Percentiles rank a stretch among this genome's conserved stretches.
These are phyloP conservation scores for Peronosclerospora sorghi DNA, from an alignment of 352 stramenopile genomes.

Conservation along the genomic window DNA sequence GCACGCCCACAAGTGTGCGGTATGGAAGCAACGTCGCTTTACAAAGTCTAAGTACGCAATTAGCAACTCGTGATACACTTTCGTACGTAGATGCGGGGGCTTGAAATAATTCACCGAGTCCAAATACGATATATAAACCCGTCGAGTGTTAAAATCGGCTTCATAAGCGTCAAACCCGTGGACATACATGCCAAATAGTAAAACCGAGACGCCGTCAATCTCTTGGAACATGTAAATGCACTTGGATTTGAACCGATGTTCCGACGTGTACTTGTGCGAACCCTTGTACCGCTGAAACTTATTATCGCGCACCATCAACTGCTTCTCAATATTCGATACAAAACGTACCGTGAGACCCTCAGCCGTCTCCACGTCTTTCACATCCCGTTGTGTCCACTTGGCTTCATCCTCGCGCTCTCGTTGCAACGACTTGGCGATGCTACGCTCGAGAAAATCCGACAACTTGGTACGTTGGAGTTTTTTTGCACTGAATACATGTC, in stretches of 20 bases:
- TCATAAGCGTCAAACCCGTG: conserved; percentile 99
- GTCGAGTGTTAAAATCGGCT: conserved; percentile 88
- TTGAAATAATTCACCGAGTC: conserved; percentile 99
- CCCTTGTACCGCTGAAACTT: conserved; percentile 93
- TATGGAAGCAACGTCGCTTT: conserved; percentile 94
- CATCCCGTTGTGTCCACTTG: conserved; percentile 63
- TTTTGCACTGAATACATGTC: conserved; percentile 89
- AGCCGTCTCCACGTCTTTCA: conserved; percentile 86
- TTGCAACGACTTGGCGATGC: conserved; percentile 84
- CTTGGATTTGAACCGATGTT: conserved; percentile 93
- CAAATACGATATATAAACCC: conserved; percentile 98
- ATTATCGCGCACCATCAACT: conserved; percentile 90
- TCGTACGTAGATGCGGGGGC: conserved; percentile 92
- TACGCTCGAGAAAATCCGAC: conserved; percentile 89
- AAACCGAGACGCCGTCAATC: conserved; percentile 97
- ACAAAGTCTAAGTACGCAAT: conserved; percentile 98
- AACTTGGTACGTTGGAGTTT: conserved; percentile 91
- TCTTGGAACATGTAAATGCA: conserved; percentile 99
- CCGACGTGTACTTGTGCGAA: conserved; percentile 78
- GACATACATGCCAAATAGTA: conserved; percentile 99
- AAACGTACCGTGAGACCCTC: conserved; percentile 90
- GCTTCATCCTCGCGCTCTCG: conserved; percentile 81
- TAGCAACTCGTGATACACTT: conserved; percentile 98
- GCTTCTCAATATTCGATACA: conserved; percentile 94
- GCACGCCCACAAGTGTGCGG: conserved; percentile 98